Evolutionary conservation across 495 filamentous ascomycete species (phyloP).

Genomic region (Tuber borchii): DNA sequence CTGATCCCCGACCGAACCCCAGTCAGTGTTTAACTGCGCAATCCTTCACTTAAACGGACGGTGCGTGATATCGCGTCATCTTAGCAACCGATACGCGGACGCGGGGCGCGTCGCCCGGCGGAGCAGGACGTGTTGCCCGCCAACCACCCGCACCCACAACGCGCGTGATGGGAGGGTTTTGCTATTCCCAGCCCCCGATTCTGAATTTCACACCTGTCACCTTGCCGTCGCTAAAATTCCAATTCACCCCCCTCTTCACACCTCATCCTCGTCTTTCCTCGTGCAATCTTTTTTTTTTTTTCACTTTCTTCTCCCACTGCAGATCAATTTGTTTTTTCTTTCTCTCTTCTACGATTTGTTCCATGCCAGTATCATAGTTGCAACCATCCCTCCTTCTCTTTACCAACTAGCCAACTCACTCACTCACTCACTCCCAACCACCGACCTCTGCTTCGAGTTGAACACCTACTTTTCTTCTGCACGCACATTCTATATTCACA

Average conservation of each 20-base stretch:
- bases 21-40: conserved; percentile 9
- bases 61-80: conserved; percentile 33
- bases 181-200: conserved; percentile 11
- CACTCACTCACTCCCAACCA: background rate
- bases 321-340: background rate
- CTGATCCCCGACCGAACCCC: background rate
- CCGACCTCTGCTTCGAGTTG: background rate
- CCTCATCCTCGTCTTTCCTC: conserved; percentile 23
- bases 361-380: background rate
- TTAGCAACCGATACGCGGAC: conserved; percentile 18
- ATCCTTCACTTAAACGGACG: conserved; percentile 7
- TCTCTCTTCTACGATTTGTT: conserved; percentile 13
- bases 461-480: background rate
- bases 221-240: conserved; percentile 9
- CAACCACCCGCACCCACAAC: conserved; percentile 24
- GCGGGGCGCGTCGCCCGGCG: conserved; percentile 25
- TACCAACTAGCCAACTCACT: background rate
- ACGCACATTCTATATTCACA: conserved; percentile 15
- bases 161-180: background rate
- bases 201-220: conserved; percentile 17
- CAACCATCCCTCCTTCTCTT: background rate
- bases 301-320: background rate
- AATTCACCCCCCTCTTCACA: conserved; percentile 24
- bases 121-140: conserved; percentile 21
- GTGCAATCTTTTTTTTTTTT: conserved; percentile 11